Evolutionary conservation across 192 early-diverging fungal genomes (phyloP).

Genomic region (Glomus cerebriforme): DNA sequence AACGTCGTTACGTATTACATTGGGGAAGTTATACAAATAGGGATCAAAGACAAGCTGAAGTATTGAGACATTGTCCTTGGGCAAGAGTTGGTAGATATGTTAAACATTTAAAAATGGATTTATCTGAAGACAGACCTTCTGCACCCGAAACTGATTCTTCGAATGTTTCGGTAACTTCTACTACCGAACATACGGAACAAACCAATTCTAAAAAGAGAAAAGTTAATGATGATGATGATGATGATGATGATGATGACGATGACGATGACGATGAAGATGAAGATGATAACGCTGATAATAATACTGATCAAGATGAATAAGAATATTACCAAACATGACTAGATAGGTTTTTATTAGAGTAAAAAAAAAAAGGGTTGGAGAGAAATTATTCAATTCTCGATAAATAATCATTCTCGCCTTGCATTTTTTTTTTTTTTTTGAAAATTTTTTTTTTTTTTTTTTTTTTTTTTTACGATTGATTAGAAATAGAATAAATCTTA

Average conservation of each 20-base stretch:
- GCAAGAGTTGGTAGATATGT: conserved; percentile 19
- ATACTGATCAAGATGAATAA: no score
- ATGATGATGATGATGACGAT: neutral
- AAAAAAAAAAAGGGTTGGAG: no score
- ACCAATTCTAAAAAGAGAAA: neutral
- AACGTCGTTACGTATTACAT: conserved; percentile 27
- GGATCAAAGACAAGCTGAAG: conserved; percentile 5
- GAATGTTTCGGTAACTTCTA: neutral
- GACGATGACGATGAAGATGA: neutral
- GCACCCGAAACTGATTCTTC: neutral
- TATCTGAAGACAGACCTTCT: neutral
- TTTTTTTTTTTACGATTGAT: no score
- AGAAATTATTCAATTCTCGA: no score
- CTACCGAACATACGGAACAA: neutral
- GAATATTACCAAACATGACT: no score
- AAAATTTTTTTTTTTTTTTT: no score
- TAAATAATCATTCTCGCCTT: no score
- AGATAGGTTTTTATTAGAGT: no score
- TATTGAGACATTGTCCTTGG: conserved; percentile 25
- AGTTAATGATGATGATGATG: neutral
- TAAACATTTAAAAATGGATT: conserved; percentile 23
- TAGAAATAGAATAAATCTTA: no score
- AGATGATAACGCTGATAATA: neutral
- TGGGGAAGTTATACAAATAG: conserved; percentile 3
- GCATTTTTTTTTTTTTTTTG: no score